These are phyloP conservation scores for Mentha longifolia DNA, from an alignment of 257 asterid species.

Conservation along the genomic window DNA sequence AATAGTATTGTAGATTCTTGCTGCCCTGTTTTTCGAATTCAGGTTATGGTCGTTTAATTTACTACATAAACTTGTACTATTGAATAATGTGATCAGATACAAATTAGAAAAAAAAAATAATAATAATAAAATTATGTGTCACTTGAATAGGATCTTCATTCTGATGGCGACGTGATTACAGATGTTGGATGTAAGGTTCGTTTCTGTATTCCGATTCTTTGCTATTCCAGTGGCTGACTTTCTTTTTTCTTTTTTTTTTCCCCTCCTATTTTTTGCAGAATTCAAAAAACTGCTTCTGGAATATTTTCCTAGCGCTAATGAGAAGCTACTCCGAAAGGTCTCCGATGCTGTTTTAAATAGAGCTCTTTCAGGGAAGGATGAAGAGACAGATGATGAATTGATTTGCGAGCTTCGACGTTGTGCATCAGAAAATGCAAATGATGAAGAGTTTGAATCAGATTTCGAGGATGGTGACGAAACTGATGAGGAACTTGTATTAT, in stretches of 20 bases:
- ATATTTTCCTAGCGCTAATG: conserved; percentile 55
- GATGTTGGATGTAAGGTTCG: background rate
- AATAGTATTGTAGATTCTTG: background rate
- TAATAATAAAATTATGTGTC: no score
- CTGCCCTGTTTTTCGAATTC: background rate
- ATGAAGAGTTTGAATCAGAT: conserved; percentile 68
- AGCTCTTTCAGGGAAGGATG: conserved; percentile 59
- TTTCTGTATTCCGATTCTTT: conserved; percentile 1
- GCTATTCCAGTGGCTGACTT: conserved; percentile 20
- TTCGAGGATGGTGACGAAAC: conserved; percentile 57
- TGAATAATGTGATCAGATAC: conserved; percentile 4
- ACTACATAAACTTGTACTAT: conserved; percentile 8
- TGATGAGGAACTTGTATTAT: no score
- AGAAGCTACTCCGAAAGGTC: conserved; percentile 66
- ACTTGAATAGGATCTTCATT: background rate
- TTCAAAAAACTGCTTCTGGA: conserved; percentile 63
- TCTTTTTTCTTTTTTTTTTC: background rate
- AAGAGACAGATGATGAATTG: conserved; percentile 72
- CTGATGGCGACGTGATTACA: background rate
- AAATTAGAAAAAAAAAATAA: background rate
- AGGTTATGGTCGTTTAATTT: background rate
- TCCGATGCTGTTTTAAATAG: conserved; percentile 61
- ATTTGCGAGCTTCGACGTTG: conserved; percentile 52
- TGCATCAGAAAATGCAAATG: conserved; percentile 57
- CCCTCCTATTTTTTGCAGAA: conserved; percentile 49